A percentile compares a stretch with the other conserved stretches of the same genome.
These are phyloP conservation scores for Russula abietina DNA, from an alignment of 768 basidiomycete genomes.

Conservation along the genomic window DNA sequence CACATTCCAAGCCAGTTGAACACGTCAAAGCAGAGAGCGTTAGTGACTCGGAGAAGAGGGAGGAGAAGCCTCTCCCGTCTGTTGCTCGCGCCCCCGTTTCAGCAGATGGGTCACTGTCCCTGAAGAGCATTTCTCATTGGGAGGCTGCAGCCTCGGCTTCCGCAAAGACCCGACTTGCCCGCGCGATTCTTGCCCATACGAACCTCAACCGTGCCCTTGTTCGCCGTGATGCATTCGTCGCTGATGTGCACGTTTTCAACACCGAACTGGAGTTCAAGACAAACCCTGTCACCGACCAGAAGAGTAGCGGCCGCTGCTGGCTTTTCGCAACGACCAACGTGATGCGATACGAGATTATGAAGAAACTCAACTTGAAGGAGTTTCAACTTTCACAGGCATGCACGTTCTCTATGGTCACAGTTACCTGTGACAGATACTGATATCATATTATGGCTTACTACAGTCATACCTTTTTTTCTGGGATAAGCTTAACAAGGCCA, in stretches of 20 bases:
- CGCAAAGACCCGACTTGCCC: slow-evolving; percentile 65
- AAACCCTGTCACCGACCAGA: slow-evolving; percentile 80
- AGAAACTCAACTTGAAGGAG: slow-evolving; percentile 76
- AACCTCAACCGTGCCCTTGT: slow-evolving; percentile 58
- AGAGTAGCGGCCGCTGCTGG: slow-evolving; percentile 90
- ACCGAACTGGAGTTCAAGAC: slow-evolving; percentile 74
- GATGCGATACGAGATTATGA: slow-evolving; percentile 77
- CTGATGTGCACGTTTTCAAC: slow-evolving; percentile 79
- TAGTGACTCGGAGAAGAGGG: slow-evolving; percentile 26
- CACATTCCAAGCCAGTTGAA: slow-evolving; percentile 31
- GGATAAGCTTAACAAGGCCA: slow-evolving; percentile 92
- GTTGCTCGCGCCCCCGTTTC: slow-evolving; percentile 38
- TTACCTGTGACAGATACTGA: neutral
- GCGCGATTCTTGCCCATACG: slow-evolving; percentile 65
- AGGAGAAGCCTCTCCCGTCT: slow-evolving; percentile 16
- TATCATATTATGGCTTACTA: neutral
- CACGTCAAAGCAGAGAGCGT: slow-evolving; percentile 12
- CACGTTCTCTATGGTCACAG: neutral
- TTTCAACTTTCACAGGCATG: slow-evolving; percentile 86
- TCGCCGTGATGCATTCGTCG: slow-evolving; percentile 55
- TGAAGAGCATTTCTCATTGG: slow-evolving; percentile 59
- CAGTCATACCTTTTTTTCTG: slow-evolving; percentile 92
- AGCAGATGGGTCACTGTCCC: slow-evolving; percentile 53
- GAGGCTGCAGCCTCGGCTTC: slow-evolving; percentile 49
- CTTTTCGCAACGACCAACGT: slow-evolving; percentile 90